phyloP scores from a whole-genome alignment of 2,329 filamentous ascomycete species.

The Mariannaea sp. region DNA sequence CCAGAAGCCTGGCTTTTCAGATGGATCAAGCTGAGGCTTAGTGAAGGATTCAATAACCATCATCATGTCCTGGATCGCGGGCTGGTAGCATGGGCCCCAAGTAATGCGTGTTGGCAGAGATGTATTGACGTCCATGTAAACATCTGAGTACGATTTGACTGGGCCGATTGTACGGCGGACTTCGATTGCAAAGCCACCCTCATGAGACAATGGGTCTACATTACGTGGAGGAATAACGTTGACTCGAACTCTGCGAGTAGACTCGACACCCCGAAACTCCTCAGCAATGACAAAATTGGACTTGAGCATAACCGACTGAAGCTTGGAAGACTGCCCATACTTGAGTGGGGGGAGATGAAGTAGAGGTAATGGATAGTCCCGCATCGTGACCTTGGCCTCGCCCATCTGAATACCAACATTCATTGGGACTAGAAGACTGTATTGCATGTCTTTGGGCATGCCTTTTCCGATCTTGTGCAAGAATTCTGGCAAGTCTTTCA shows the following conservation, averaged over 20 bases:
- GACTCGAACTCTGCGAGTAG: conserved; percentile 78
- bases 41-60: conserved; percentile 98
- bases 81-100: conserved; percentile 97
- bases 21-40: conserved; percentile 91
- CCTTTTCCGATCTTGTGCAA: conserved; percentile 92
- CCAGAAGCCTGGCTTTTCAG: conserved; percentile 96
- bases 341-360: conserved; percentile 87
- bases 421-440: conserved; percentile 88
- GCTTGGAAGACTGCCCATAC: conserved; percentile 74
- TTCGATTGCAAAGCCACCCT: conserved; percentile 77
- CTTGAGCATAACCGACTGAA: conserved; percentile 81
- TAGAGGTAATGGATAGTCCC: conserved; percentile 92
- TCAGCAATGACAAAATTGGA: conserved; percentile 96
- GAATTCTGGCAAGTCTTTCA: conserved; percentile 81
- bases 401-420: conserved; percentile 88
- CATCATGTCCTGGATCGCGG: conserved; percentile 99
- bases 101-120: conserved; percentile 90
- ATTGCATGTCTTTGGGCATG: conserved; percentile 90
- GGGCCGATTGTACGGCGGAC: conserved; percentile 90
- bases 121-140: conserved; percentile 90
- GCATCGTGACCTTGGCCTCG: conserved; percentile 81
- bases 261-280: conserved; percentile 82
- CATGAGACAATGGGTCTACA: conserved; percentile 59
- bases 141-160: conserved; percentile 95
- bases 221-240: conserved; percentile 76